A percentile compares a stretch with the other conserved stretches of the same genome.
Evolutionary conservation across 2,329 filamentous ascomycete species (phyloP).

Genomic region (Exophiala aquamarina): DNA sequence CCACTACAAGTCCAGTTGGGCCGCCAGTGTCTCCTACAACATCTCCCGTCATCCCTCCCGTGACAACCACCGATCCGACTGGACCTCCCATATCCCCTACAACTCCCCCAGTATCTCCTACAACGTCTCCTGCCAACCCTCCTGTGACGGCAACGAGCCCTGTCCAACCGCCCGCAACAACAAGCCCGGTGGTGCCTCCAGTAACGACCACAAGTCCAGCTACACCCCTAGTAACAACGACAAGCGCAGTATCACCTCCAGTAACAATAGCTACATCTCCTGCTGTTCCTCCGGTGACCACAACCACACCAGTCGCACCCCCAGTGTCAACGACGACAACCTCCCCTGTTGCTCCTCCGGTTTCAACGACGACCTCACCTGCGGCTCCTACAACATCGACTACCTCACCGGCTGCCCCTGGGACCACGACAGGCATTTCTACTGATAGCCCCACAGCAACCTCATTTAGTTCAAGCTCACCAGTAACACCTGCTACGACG

Average conservation of each 20-base stretch:
- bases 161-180: not conserved
- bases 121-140: not conserved
- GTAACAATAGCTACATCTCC: too few relatives aligned
- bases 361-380: too few relatives aligned
- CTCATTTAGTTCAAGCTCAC: slow-evolving; percentile 3
- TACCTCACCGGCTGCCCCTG: too few relatives aligned
- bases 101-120: not conserved
- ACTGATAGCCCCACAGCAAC: too few relatives aligned
- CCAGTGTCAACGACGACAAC: too few relatives aligned
- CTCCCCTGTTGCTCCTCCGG: too few relatives aligned
- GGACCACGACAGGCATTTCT: too few relatives aligned
- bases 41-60: not conserved
- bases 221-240: not conserved
- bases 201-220: not conserved
- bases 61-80: not conserved
- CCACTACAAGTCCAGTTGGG: not conserved
- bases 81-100: not conserved
- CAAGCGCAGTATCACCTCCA: not conserved
- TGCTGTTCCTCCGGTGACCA: not conserved
- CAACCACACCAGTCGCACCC: not conserved
- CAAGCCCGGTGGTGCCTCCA: not conserved
- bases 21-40: not conserved
- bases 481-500: not conserved
- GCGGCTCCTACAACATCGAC: too few relatives aligned
- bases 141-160: not conserved